These are phyloP conservation scores for Xylariaceae sp. DNA, from an alignment of 2,329 filamentous ascomycete species.

Conservation along the genomic window DNA sequence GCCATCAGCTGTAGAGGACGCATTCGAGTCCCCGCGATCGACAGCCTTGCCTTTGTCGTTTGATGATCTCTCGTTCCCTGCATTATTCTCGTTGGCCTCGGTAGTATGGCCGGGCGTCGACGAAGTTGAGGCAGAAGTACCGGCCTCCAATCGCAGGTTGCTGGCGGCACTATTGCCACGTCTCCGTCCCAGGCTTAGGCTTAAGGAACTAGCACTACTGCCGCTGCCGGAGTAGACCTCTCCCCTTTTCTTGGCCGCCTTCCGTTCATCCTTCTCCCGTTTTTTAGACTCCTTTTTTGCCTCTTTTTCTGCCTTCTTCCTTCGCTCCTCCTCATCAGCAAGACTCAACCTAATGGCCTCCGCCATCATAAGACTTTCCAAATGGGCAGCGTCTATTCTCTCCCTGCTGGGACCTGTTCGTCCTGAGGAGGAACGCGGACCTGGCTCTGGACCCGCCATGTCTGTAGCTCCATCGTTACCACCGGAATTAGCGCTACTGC, in stretches of 20 bases:
- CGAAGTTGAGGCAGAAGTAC: conserved; percentile 40
- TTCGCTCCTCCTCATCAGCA: conserved; percentile 90
- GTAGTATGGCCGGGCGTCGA: conserved; percentile 23
- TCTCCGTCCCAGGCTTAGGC: conserved; percentile 54
- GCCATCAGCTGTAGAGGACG: conserved; percentile 27
- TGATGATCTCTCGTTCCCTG: conserved; percentile 27
- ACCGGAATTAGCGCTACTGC: conserved; percentile 14
- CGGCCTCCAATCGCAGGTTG: conserved; percentile 55
- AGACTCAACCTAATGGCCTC: conserved; percentile 89
- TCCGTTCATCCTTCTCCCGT: conserved; percentile 78
- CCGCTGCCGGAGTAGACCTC: conserved; percentile 37
- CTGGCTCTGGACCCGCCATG: conserved; percentile 29
- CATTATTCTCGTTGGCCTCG: not conserved
- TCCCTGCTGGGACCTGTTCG: conserved; percentile 18
- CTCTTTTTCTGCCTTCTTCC: conserved; percentile 78
- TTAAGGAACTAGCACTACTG: conserved; percentile 56
- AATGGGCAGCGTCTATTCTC: conserved; percentile 50
- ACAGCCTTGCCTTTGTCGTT: conserved; percentile 66
- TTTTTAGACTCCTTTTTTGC: conserved; percentile 79
- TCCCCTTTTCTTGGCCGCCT: conserved; percentile 62
- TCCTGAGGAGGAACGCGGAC: conserved; percentile 26
- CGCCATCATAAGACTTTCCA: conserved; percentile 98
- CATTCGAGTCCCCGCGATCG: conserved; percentile 44
- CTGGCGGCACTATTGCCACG: conserved; percentile 57
- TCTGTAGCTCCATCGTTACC: conserved; percentile 21